These are phyloP conservation scores for Skeletonema costatum DNA, from an alignment of 108 stramenopile species.

Conservation along the genomic window DNA sequence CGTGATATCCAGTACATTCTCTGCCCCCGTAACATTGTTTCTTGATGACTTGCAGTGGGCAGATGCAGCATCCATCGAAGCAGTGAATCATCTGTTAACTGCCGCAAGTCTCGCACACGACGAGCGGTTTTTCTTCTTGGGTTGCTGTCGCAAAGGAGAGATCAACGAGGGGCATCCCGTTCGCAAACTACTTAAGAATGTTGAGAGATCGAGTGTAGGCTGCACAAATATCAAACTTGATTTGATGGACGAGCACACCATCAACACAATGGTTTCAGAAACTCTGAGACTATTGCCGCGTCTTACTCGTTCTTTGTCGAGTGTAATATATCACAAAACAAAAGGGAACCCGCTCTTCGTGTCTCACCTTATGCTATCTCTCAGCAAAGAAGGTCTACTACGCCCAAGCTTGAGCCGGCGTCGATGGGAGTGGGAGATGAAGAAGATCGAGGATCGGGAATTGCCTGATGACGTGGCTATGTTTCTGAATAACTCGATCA, in stretches of 20 bases:
- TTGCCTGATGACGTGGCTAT: constrained; percentile 15
- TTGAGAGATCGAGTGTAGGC: neutral
- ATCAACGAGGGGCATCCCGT: constrained; percentile 9
- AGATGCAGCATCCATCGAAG: constrained; percentile 12
- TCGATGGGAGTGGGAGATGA: constrained; percentile 12
- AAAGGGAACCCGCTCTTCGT: constrained; percentile 20
- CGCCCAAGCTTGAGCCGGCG: constrained; percentile 1
- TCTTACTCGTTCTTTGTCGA: neutral
- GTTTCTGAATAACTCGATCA: constrained; percentile 1
- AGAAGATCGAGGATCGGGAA: neutral
- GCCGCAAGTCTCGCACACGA: neutral
- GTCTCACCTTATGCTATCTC: constrained; percentile 2
- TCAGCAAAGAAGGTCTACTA: constrained; percentile 6
- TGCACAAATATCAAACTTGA: constrained; percentile 3
- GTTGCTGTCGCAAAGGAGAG: neutral
- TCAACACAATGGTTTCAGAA: neutral
- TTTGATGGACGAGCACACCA: constrained; percentile 1
- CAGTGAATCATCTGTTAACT: constrained; percentile 8
- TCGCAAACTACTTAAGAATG: neutral
- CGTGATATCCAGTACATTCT: constrained; percentile 6
- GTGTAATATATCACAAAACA: constrained; percentile 14
- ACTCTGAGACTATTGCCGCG: constrained; percentile 11
- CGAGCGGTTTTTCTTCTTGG: neutral
- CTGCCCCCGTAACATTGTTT: neutral
- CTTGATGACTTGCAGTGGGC: neutral